Percentiles rank a stretch among this genome's conserved stretches.
Conservation (phyloP, 2,329 filamentous ascomycete species). For the Venturia aucupariae region DNA sequence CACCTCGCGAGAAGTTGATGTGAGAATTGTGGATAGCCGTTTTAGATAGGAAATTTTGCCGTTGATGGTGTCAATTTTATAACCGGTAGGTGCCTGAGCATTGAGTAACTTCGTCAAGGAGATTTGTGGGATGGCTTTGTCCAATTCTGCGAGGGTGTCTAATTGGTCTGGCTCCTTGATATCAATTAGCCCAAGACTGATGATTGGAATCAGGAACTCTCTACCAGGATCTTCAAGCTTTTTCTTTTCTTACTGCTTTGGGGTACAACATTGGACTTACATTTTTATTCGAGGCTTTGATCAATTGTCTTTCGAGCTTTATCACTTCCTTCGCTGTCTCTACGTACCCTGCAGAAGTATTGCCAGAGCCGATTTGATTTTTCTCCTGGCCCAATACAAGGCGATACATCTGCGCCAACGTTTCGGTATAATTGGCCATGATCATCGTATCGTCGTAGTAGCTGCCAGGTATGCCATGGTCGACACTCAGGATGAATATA, state of each 20-base stretch:
- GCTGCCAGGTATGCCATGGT: not conserved
- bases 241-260: no score
- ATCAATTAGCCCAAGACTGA: not conserved
- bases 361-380: not conserved
- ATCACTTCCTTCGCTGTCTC: not conserved
- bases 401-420: constrained; percentile 5
- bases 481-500: not conserved
- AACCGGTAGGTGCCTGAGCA: constrained; percentile 33
- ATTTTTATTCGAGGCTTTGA: not conserved
- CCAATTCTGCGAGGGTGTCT: constrained; percentile 47
- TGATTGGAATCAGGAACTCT: not conserved
- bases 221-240: not conserved
- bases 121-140: constrained; percentile 47
- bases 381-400: not conserved
- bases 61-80: constrained; percentile 42
- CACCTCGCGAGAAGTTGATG: constrained; percentile 44
- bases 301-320: not conserved
- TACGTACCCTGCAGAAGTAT: not conserved
- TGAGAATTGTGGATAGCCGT: constrained; percentile 44
- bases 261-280: constrained; percentile 45
- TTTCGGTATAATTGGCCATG: constrained; percentile 6
- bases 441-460: constrained; percentile 4
- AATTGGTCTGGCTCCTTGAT: not conserved
- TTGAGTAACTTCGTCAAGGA: constrained; percentile 43
- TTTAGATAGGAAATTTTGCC: constrained; percentile 28